Conservation (phyloP, 495 filamentous ascomycete species). For the Podospora anserina region DNA sequence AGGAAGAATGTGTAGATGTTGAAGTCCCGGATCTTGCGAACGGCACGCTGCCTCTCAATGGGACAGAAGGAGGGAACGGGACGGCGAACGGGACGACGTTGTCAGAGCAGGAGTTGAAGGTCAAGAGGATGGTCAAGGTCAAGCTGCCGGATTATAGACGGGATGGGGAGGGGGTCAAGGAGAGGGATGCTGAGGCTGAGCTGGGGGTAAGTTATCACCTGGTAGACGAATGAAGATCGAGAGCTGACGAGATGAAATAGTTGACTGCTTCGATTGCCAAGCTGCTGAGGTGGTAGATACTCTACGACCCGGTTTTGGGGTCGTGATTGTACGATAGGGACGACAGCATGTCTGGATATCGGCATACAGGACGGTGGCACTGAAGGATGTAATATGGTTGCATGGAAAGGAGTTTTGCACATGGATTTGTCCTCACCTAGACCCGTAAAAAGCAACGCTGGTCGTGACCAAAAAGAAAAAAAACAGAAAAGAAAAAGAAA, state of each 20-base stretch:
- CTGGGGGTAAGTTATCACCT: neutral
- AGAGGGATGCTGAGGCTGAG: neutral
- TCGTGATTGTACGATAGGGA: neutral
- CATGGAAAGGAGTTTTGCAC: neutral
- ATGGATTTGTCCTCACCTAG: neutral
- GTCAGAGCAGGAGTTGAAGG: neutral
- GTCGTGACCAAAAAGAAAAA: neutral
- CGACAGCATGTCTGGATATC: no score
- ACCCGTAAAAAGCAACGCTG: neutral
- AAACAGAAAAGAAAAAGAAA: no score
- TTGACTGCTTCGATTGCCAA: neutral
- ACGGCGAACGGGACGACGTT: neutral
- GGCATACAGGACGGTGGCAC: no score
- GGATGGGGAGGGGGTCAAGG: neutral
- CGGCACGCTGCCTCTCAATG: neutral
- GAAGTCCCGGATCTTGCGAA: neutral
- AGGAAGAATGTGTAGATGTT: neutral
- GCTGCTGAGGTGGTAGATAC: neutral
- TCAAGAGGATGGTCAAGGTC: neutral
- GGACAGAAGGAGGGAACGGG: neutral
- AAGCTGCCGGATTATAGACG: neutral
- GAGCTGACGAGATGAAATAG: neutral
- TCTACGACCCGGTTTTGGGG: neutral
- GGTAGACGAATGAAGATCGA: neutral
- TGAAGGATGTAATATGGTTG: neutral